Conservation (phyloP, 176 grass and related monocot species). For the Luzula sylvatica region DNA sequence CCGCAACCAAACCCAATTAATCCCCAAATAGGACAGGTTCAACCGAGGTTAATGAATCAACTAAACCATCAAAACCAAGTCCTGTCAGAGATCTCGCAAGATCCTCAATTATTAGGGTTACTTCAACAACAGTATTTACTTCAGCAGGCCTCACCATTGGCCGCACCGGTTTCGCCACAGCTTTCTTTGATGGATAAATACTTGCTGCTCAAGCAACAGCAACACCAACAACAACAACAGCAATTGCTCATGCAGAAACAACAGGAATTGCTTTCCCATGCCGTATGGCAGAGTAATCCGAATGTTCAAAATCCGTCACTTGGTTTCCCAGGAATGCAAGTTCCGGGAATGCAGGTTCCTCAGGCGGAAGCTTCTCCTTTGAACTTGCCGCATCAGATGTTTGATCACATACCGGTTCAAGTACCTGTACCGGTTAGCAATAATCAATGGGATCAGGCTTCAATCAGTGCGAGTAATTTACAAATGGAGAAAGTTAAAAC, state of each 20-base stretch:
- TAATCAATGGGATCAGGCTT: conserved; percentile 6
- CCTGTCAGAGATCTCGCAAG: conserved; percentile 59
- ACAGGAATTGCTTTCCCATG: conserved; percentile 55
- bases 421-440: too few species aligned
- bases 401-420: conserved; percentile 5
- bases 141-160: conserved; percentile 59
- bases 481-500: too few species aligned
- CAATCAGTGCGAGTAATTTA: background rate
- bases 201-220: conserved; percentile 85
- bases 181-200: conserved; percentile 81
- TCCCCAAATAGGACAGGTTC: conserved; percentile 44
- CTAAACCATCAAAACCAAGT: conserved; percentile 38
- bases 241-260: conserved; percentile 25
- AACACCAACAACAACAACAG: conserved; percentile 48
- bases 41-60: conserved; percentile 31
- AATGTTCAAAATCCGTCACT: conserved; percentile 11
- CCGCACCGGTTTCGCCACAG: conserved; percentile 48
- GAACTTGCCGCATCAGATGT: conserved; percentile 19
- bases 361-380: background rate
- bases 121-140: conserved; percentile 87
- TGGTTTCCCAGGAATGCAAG: conserved; percentile 15
- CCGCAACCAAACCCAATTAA: conserved; percentile 37
- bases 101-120: conserved; percentile 57
- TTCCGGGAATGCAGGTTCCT: background rate
- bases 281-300: conserved; percentile 29